Evolutionary conservation across 148 eudicot species (phyloP).

Genomic region (Limonium bicolor): DNA sequence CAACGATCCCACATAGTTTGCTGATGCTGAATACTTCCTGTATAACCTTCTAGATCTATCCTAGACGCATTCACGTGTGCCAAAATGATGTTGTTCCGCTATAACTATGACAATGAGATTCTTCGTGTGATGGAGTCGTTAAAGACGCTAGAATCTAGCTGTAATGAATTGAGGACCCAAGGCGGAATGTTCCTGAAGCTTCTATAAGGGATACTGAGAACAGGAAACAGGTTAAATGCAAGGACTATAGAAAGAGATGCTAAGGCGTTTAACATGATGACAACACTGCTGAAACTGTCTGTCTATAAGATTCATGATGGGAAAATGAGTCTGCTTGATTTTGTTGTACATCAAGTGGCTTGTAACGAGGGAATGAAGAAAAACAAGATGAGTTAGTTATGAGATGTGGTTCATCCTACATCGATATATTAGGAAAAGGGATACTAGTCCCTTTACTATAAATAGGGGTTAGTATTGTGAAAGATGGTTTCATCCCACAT

Average conservation of each 20-base stretch:
- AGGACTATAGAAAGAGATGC: conserved; percentile 89
- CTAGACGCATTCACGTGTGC: conserved; percentile 67
- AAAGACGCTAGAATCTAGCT: conserved; percentile 45
- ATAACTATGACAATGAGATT: conserved; percentile 39
- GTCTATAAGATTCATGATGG: conserved; percentile 82
- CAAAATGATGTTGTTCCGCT: conserved; percentile 57
- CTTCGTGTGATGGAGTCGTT: conserved; percentile 29
- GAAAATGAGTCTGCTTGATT: conserved; percentile 67
- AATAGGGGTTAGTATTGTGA: too few relatives aligned
- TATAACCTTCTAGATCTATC: conserved; percentile 50
- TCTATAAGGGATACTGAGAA: conserved; percentile 76
- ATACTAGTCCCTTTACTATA: too few relatives aligned
- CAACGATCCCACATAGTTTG: conserved; percentile 56
- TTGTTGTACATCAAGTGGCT: conserved; percentile 79
- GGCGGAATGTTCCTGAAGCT: conserved; percentile 77
- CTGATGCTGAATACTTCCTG: conserved; percentile 85
- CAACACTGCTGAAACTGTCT: conserved; percentile 57
- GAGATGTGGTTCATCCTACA: too few relatives aligned
- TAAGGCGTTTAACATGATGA: conserved; percentile 65
- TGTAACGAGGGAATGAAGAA: conserved; percentile 77
- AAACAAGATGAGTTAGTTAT: too few relatives aligned
- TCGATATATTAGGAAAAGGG: too few relatives aligned
- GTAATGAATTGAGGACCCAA: conserved; percentile 49
- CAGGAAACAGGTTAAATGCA: conserved; percentile 79
- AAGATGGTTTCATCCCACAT: too few relatives aligned